Evolutionary conservation across 2,329 filamentous ascomycete species (phyloP).

Genomic region (Pseudogymnoascus verrucosus): DNA sequence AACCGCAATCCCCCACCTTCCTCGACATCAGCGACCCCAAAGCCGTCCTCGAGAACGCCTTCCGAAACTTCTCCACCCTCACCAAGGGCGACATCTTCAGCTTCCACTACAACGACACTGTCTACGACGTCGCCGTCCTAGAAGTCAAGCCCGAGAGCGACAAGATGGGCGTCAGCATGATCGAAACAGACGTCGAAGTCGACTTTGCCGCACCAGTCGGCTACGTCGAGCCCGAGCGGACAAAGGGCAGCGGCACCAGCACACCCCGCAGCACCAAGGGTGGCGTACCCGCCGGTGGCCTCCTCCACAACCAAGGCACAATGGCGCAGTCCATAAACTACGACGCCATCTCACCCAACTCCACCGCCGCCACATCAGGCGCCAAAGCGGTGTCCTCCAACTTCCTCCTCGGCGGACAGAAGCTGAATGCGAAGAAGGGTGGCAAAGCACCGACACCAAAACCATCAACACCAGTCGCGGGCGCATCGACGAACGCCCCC

Average conservation of each 20-base stretch:
- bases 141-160: slow-evolving; percentile 83
- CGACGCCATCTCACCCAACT: slow-evolving; percentile 73
- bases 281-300: slow-evolving; percentile 60
- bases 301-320: slow-evolving; percentile 75
- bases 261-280: slow-evolving; percentile 65
- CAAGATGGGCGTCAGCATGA: slow-evolving; percentile 82
- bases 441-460: slow-evolving; percentile 68
- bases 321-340: slow-evolving; percentile 99
- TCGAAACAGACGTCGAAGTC: slow-evolving; percentile 93
- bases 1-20: slow-evolving; percentile 87
- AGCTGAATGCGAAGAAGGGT: slow-evolving; percentile 73
- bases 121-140: slow-evolving; percentile 86
- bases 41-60: slow-evolving; percentile 91
- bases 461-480: slow-evolving; percentile 62
- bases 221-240: slow-evolving; percentile 77
- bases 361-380: slow-evolving; percentile 55
- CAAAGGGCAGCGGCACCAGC: slow-evolving; percentile 64
- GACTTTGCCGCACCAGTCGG: slow-evolving; percentile 92
- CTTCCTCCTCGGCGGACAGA: slow-evolving; percentile 73
- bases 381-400: slow-evolving; percentile 62
- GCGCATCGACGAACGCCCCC: slow-evolving; percentile 35
- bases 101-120: slow-evolving; percentile 91
- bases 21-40: slow-evolving; percentile 96
- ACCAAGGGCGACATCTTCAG: slow-evolving; percentile 93
- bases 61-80: slow-evolving; percentile 89